Base-by-base conservation (phyloP, 2,329 filamentous ascomycete species). In the Cordyceps cateniannulata region DNA sequence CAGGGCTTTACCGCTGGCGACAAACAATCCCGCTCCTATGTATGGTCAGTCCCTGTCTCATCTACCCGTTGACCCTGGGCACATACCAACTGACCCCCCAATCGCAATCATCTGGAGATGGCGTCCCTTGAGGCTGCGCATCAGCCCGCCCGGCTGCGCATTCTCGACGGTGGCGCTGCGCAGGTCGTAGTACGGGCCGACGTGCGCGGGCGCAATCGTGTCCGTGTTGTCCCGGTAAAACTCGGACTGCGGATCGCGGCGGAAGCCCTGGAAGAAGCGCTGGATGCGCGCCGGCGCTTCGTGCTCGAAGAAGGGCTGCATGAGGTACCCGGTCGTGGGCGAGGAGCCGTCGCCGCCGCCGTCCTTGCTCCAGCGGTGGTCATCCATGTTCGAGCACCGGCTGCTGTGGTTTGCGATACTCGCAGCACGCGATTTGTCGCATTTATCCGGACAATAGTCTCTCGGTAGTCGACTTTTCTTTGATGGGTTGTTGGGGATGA, bases 81-180 rank as follows among this genome's bases (percentile, higher is more conserved):
- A 64, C 68, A 12, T 75, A 83, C 87, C 88, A 68, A 95, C 93
- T 8, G 88, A 91, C 47, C 90, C 90, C 66, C 90, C 90, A 66
- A 96, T 93, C 9, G 91, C 91, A 77, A 96, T 96, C 91, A 96
- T 96, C 77, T 95, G 90, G 69, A 96, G 71, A 77, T 96, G 91
- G 61, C 90, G 81, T 24, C 84, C 84, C 75, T 92, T 91, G 63
- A 93, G 74, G 18, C 60, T 53, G 48, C 60, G 60, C 60, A 62
- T 62, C 27, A 62, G 44, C 3, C 55, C 60, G 1, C 60, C 60
- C 7, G 42, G 32, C 22, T 62, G 60, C 14, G 60, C 60, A 32
- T 49, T 62, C 9, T 62, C 60, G 5, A 54, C 32, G 24, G 60
- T 40, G 4, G 60, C 60, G 27, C 54, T 50, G 18, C 60, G 60